Conservation (phyloP, 306 rosid species). For the Quercus engelmannii region DNA sequence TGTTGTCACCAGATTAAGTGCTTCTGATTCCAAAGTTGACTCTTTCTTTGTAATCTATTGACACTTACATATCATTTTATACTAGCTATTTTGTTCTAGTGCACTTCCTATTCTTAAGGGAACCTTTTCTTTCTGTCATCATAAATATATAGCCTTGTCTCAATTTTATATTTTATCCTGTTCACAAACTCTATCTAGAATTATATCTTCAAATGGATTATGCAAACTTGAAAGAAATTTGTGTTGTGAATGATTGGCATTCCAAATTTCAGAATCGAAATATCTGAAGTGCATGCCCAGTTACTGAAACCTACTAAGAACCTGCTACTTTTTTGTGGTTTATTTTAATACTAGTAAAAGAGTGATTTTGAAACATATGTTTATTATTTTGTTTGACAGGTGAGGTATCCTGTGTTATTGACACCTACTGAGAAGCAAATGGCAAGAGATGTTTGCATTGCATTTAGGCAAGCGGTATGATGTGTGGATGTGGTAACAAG, state of each 20-base stretch:
- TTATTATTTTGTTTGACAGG: constrained; percentile 54
- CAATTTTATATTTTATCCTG: neutral
- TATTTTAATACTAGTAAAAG: neutral
- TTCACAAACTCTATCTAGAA: neutral
- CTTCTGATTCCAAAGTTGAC: neutral
- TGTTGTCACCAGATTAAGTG: neutral
- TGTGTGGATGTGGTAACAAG: constrained; percentile 12
- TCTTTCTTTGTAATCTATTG: neutral
- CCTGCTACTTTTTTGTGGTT: neutral
- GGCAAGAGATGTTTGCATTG: constrained; percentile 95
- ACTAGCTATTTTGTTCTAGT: neutral
- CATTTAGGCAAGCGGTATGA: constrained; percentile 96
- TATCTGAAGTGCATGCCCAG: neutral
- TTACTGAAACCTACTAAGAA: neutral
- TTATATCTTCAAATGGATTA: neutral
- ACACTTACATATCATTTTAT: neutral
- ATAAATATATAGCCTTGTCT: neutral
- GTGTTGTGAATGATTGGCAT: neutral
- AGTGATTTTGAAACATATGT: constrained; percentile 7
- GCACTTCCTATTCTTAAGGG: neutral
- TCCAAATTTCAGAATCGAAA: neutral
- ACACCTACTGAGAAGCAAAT: constrained; percentile 94
- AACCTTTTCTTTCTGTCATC: neutral
- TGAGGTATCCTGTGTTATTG: constrained; percentile 92
- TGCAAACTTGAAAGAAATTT: neutral